phyloP scores from a whole-genome alignment of 805 yeast species.

The Kazachstania kunashirensis region DNA sequence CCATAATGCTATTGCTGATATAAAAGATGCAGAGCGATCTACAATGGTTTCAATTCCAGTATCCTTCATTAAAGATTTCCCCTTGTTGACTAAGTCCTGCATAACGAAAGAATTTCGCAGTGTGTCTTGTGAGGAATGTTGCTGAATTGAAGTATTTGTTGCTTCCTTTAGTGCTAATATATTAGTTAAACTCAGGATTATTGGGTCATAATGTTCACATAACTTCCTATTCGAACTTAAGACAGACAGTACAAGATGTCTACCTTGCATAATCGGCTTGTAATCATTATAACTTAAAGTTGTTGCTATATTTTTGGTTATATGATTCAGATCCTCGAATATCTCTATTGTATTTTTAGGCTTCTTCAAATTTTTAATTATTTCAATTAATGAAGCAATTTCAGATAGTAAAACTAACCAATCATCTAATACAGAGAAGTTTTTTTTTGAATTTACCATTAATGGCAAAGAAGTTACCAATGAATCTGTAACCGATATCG shows the following conservation, averaged over 20 bases:
- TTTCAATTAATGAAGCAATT: conserved; percentile 7
- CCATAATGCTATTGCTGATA: conserved; percentile 58
- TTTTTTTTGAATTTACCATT: conserved; percentile 1
- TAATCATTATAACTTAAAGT: conserved; percentile 8
- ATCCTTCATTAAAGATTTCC: too few species aligned
- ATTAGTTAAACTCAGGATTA: neutral
- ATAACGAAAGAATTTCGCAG: conserved; percentile 10
- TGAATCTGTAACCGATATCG: neutral
- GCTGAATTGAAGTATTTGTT: conserved; percentile 8
- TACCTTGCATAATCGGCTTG: conserved; percentile 11
- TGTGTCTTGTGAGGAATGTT: conserved; percentile 18
- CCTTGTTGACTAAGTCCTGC: neutral
- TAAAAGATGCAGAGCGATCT: conserved; percentile 1
- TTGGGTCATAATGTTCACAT: neutral
- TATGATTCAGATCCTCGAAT: neutral
- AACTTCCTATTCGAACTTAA: conserved; percentile 1
- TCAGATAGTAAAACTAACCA: conserved; percentile 18
- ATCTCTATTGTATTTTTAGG: too few species aligned
- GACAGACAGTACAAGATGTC: conserved; percentile 10
- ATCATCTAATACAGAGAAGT: conserved; percentile 9
- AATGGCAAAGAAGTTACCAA: conserved; percentile 6
- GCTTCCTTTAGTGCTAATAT: conserved; percentile 7
- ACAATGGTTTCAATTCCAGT: neutral
- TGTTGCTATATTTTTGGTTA: conserved; percentile 6
- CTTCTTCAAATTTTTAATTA: conserved; percentile 2